These are phyloP conservation scores for Pseudodiploospora longispora DNA, from an alignment of 2,329 filamentous ascomycete species.

Conservation along the genomic window DNA sequence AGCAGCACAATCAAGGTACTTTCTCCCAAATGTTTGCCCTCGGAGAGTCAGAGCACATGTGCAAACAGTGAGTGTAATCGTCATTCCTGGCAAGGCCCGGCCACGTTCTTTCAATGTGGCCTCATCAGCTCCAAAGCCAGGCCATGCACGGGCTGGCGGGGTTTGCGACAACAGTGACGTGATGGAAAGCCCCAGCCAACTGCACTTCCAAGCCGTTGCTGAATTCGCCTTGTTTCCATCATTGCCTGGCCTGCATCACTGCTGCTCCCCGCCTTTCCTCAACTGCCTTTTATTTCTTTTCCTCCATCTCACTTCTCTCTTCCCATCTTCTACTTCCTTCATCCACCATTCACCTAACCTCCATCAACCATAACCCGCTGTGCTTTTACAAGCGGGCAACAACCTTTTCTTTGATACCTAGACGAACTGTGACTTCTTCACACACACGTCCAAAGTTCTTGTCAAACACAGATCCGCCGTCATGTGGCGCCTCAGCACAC, in stretches of 20 bases:
- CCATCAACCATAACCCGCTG: neutral
- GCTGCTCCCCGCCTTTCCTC: neutral
- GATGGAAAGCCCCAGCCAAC: slow-evolving; percentile 1
- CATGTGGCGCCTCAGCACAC: slow-evolving; percentile 71
- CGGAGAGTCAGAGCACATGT: too few species aligned
- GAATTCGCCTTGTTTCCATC: too few species aligned
- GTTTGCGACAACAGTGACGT: slow-evolving; percentile 5
- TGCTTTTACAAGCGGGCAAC: neutral
- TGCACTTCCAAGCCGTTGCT: too few species aligned
- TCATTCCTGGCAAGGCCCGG: too few species aligned
- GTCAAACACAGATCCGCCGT: slow-evolving; percentile 16
- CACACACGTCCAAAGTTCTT: too few species aligned
- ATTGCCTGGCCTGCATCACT: too few species aligned
- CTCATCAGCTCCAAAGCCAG: too few species aligned
- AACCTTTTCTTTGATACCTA: neutral
- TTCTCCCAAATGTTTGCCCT: too few species aligned
- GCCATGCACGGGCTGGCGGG: too few species aligned
- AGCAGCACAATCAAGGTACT: too few species aligned
- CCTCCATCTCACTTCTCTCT: neutral
- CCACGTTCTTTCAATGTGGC: too few species aligned
- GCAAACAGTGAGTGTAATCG: too few species aligned
- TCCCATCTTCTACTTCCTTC: neutral
- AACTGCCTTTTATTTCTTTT: neutral
- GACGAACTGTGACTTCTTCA: neutral
- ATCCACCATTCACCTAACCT: neutral